Conservation (phyloP, 129 eudicot genomes). For the Centella asiatica region DNA sequence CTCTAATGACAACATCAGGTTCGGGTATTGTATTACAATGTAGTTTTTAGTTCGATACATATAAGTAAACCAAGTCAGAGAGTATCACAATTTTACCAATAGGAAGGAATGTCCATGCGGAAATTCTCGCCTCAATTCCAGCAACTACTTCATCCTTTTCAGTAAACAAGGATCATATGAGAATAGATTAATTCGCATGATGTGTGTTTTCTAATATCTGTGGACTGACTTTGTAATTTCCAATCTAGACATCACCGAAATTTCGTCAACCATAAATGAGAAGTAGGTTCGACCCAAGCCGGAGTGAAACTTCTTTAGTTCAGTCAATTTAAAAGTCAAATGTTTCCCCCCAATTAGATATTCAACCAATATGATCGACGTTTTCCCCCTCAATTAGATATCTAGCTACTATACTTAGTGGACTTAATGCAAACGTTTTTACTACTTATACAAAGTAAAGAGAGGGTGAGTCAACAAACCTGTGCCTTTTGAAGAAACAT, state of each 20-base stretch:
- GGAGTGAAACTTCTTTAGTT: no score
- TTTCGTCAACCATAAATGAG: not conserved
- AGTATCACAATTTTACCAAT: constrained; percentile 40
- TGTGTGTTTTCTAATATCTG: not conserved
- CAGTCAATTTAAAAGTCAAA: not conserved
- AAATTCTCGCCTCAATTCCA: constrained; percentile 56
- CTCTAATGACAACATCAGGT: constrained; percentile 30
- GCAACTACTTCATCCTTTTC: constrained; percentile 64
- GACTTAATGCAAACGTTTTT: not conserved
- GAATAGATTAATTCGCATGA: not conserved
- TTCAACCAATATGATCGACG: no score
- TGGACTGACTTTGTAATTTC: not conserved
- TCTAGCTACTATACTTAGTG: no score
- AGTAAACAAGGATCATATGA: not conserved
- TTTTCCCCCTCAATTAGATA: not conserved
- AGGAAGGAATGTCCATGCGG: constrained; percentile 92
- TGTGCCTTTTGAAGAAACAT: constrained; percentile 68
- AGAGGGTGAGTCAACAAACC: constrained; percentile 29
- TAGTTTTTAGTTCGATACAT: no score
- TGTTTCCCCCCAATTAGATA: no score
- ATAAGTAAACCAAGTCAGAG: no score
- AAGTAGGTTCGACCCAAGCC: not conserved
- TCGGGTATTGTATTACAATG: not conserved
- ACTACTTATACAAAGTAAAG: not conserved
- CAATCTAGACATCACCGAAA: not conserved